These are phyloP conservation scores for Aurinia saxatilis DNA, from an alignment of 345 rosid species.

Conservation along the genomic window DNA sequence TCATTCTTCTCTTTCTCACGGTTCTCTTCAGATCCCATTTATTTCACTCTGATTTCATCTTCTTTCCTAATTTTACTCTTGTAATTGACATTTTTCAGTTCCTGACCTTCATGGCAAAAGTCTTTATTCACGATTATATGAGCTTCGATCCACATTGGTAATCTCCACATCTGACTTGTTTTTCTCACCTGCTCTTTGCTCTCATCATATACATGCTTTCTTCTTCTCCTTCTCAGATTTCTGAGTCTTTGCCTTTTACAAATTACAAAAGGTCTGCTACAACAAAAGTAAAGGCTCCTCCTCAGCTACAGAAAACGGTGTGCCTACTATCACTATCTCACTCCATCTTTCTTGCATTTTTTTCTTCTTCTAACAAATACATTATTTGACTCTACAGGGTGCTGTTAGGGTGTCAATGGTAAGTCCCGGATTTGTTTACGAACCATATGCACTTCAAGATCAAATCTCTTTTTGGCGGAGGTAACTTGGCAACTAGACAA, in stretches of 20 bases:
- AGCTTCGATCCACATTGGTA: slow-evolving; percentile 57
- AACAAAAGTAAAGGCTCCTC: slow-evolving; percentile 53
- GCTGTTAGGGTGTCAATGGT: slow-evolving; percentile 56
- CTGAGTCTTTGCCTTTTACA: slow-evolving; percentile 33
- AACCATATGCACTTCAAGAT: slow-evolving; percentile 66
- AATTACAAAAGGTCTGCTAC: slow-evolving; percentile 42
- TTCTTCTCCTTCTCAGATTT: slow-evolving; percentile 34
- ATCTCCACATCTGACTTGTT: slow-evolving; percentile 7
- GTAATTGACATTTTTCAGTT: slow-evolving; percentile 34
- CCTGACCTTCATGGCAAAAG: slow-evolving; percentile 27
- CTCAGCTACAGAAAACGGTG: slow-evolving; percentile 69
- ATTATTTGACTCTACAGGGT: slow-evolving; percentile 44
- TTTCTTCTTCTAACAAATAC: neutral
- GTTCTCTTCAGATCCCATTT: slow-evolving; percentile 26
- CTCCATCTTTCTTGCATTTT: neutral
- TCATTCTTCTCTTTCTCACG: slow-evolving; percentile 34
- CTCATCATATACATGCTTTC: neutral
- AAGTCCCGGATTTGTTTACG: slow-evolving; percentile 90
- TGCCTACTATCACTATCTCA: slow-evolving; percentile 13
- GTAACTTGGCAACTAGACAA: slow-evolving; percentile 36
- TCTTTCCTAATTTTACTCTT: neutral
- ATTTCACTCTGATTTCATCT: neutral
- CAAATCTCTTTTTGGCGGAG: slow-evolving; percentile 73
- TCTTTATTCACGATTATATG: slow-evolving; percentile 33
- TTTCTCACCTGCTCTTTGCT: neutral